Base-by-base conservation (phyloP, 768 basidiomycete genomes). In the Boletus coccyginus region DNA sequence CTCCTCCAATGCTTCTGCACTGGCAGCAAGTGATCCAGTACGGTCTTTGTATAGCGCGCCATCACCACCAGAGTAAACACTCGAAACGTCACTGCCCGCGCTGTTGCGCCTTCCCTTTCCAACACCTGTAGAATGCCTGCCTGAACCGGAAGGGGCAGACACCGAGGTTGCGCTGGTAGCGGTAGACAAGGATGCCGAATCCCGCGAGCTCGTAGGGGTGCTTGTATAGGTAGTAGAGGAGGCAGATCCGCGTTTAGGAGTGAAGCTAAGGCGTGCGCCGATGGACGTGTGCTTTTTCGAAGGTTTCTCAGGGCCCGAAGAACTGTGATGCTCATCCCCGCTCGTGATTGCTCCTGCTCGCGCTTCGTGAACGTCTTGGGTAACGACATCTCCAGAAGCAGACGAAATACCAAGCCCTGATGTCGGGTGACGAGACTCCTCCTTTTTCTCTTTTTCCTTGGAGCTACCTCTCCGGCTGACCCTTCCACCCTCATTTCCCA, bases 221-320 rank as follows among this genome's bases (percentile, higher is more conserved):
- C 86, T 86, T 17, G 89, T 81, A 73, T 92, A 88, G 40, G 83
- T 94, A 21, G 93, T 89, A 5, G 93, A 96, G 7, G 93, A 94
- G 11, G 91, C 86, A 24, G 93, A 95, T 55, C 88, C 88, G 53
- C 93, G 87, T 72, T 95, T 94, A 35, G 87, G 81, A n/a, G 85
- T 87, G 70, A 90, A 87, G 66, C 87, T 90, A 52, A 86, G 79
- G 52, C 90, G 82, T 45, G 82, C 77, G 66, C 79, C 77, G 33
- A 78, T 68, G 14, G 82, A 78, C 50, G 76, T 72, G 43, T 80
- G 66, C 70, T 89, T 91, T 78, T 85, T 90, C 12, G 82, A 78
- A 24, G 84, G 81, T 75, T 87, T 90, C 46, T 90, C 88, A 29
- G 72, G 66, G 17, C 75, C 63, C 44, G 75, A 71, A 49, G 77